These are phyloP conservation scores for Balakata baccata DNA, from an alignment of 345 rosid species.

Conservation along the genomic window DNA sequence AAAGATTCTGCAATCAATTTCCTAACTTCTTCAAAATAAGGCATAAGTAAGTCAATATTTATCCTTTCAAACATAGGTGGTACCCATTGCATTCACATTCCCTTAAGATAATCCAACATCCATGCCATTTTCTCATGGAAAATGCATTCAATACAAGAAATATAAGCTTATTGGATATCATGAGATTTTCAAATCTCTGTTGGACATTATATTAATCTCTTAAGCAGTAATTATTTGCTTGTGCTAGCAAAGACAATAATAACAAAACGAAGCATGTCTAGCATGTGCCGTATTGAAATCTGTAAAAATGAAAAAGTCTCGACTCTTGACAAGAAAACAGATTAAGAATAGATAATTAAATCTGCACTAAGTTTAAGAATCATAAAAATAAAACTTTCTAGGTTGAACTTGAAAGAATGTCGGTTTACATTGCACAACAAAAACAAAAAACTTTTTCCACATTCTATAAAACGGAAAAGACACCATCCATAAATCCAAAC, in stretches of 20 bases:
- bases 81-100: conserved; percentile 1
- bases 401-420: neutral
- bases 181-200: neutral
- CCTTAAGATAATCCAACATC: neutral
- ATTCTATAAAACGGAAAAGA: neutral
- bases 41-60: neutral
- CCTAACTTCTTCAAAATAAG: neutral
- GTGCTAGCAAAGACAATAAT: neutral
- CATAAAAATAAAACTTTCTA: neutral
- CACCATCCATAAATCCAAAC: neutral
- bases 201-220: neutral
- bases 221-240: neutral
- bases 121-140: neutral
- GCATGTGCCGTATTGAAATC: neutral
- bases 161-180: neutral
- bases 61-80: neutral
- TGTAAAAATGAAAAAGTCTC: neutral
- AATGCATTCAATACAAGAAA: neutral
- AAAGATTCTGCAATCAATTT: neutral
- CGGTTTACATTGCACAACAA: no score
- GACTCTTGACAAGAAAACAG: neutral
- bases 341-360: neutral
- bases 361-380: conserved; percentile 1
- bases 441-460: neutral
- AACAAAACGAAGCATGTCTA: neutral